Base-by-base conservation (phyloP, 2,329 filamentous ascomycete species). In the Trichophyton rubrum region DNA sequence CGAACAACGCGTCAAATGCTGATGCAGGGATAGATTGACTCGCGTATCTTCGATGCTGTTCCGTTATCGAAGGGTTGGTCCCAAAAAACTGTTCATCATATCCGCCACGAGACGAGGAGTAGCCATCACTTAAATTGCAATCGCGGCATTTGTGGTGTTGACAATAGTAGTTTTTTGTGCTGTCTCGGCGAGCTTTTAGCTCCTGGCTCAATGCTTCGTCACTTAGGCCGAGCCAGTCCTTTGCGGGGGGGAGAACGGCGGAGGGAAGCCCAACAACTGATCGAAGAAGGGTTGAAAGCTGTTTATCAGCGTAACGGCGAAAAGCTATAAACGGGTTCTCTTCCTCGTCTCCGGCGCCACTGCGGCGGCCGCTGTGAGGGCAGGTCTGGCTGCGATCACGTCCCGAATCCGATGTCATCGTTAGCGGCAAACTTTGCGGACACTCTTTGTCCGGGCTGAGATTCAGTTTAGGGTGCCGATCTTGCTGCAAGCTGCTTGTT, bases 261-360 rank as follows among this genome's bases (percentile, higher is more conserved):
- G 74, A 72, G 17, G 78, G 72, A 47, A 79, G 70, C 30, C 77
- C 74, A 61, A 80, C 78, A 59, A 83, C 71, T 17, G 76, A 76
- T 63, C 79, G 78, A 60, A 84, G 70, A 58, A 85, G 70, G 15
- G 78, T 79, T 7, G 77, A 78, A 65, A 84, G 76, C 61, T 82
- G 80, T 55, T 80, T 78, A 66, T 85, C 82, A 60, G 82, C 80
- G 68, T 81, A 83, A 63, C 79, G 80, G 65, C 83, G 82, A 72
- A 85, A 84, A 33, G 78, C 75, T 60, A 83, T 77, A 70, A 85
- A 84, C 0, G 82, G 81, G 62, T 83, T 83, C 62, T 75, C 71
- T 62, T 74, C 69, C 59, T 59, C 49, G 6, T 15, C 13, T 17
- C 51, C 13, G 8, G 51, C 27, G n/a, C 51, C 30, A 7, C 55